Base-by-base conservation (phyloP, 495 filamentous ascomycete genomes). In the Margaritispora aquatica region DNA sequence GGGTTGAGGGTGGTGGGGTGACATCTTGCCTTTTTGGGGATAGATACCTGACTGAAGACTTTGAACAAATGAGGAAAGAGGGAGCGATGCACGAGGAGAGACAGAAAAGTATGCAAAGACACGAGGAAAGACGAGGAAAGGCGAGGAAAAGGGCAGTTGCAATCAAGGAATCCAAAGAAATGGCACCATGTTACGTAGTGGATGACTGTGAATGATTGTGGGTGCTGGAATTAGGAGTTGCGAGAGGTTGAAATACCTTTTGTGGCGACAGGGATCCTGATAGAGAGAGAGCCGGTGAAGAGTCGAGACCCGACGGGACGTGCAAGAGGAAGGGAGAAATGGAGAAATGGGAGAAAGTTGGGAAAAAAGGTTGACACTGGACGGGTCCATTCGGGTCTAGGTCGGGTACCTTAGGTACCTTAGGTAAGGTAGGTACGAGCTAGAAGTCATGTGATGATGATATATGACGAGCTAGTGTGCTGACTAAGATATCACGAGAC, bases 251-350 rank as follows among this genome's bases (percentile, higher is more conserved):
- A 20, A 29, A n/a, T n/a, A n/a, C n/a, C n/a, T n/a, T n/a, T 61
- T 61, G 58, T 61, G 58, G 58, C 58, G 58, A 61, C 58, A 61
- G 29, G 58, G 58, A 61, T 55, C 29, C 55, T 46, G 58, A 61
- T 55, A 51, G 46, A 50, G 21, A 51, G 49, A 1, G 36, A 10
- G 36, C 27, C 27, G 29, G 4, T 34, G 29, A 54, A 24, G 52
- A 26, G 50, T 52, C 50, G 50, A 52, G 50, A 29, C 50, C 48
- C n/a, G n/a, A n/a, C n/a, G n/a, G n/a, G n/a, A n/a, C n/a, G n/a
- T n/a, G n/a, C n/a, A n/a, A n/a, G n/a, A n/a, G n/a, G n/a, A n/a
- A n/a, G n/a, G n/a, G n/a, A n/a, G n/a, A n/a, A n/a, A n/a, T n/a
- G n/a, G n/a, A n/a, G n/a, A n/a, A n/a, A n/a, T n/a, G n/a, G n/a